These are phyloP conservation scores for Micractinium sp. DNA, from an alignment of 139 green algal genomes.

Conservation along the genomic window DNA sequence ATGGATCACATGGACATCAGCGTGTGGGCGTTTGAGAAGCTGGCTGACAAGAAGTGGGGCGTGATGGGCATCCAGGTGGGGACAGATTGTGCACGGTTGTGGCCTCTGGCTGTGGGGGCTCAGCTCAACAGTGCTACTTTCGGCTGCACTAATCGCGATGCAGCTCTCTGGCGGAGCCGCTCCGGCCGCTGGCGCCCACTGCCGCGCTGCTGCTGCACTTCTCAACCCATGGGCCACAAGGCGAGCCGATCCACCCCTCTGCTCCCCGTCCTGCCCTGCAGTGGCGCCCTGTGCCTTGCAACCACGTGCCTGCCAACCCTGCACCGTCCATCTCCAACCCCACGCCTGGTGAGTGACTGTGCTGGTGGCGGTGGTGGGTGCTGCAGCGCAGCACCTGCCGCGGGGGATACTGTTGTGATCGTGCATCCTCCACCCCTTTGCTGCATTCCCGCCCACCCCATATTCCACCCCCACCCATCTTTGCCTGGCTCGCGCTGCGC, in stretches of 20 bases:
- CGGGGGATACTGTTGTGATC: background rate
- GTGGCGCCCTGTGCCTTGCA: conserved; percentile 37
- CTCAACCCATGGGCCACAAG: background rate
- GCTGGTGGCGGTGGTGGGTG: too few relatives aligned
- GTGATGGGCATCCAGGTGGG: conserved; percentile 20
- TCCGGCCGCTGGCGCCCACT: background rate
- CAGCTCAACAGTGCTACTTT: background rate
- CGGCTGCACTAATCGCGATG: too few relatives aligned
- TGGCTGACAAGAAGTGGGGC: conserved; percentile 38
- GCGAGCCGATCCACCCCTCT: background rate
- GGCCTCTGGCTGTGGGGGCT: background rate
- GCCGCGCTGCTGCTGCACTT: background rate
- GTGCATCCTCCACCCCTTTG: background rate
- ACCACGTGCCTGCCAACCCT: conserved; percentile 6
- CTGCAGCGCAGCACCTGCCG: background rate
- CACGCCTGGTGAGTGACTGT: conserved; percentile 1
- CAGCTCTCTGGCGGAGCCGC: too few relatives aligned
- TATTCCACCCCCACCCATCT: too few relatives aligned
- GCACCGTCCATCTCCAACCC: background rate
- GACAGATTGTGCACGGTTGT: too few relatives aligned
- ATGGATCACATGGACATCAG: conserved; percentile 26
- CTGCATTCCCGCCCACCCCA: too few relatives aligned
- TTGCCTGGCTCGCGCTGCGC: background rate
- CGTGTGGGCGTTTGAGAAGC: conserved; percentile 45
- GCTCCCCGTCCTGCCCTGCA: background rate